A percentile compares a stretch with the other conserved stretches of the same genome.
Evolutionary conservation across 2,329 filamentous ascomycete species (phyloP).

Genomic region (Arthroderma uncinatum): DNA sequence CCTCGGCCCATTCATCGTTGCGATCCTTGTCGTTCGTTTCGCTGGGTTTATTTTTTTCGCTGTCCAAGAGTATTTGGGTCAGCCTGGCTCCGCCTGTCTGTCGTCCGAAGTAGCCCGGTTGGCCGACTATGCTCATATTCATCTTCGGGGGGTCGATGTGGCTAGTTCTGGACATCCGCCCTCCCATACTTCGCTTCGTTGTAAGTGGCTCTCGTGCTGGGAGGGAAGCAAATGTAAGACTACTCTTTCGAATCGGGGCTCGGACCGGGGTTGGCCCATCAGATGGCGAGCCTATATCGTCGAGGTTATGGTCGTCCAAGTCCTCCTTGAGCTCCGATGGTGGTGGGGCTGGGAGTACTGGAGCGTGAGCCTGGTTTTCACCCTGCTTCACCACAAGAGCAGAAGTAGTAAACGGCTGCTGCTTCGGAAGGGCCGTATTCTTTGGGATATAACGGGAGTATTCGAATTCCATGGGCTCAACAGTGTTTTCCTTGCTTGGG

Average conservation of each 20-base stretch:
- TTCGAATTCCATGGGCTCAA: constrained; percentile 26
- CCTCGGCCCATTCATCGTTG: constrained; percentile 45
- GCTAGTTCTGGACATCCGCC: constrained; percentile 61
- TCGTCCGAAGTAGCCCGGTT: constrained; percentile 62
- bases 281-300: constrained; percentile 39
- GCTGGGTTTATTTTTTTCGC: constrained; percentile 33
- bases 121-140: constrained; percentile 29
- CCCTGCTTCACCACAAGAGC: not conserved
- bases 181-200: constrained; percentile 69
- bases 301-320: constrained; percentile 25
- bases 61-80: constrained; percentile 22
- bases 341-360: not conserved
- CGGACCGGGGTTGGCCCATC: constrained; percentile 41
- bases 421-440: not conserved
- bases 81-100: constrained; percentile 52
- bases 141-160: constrained; percentile 54
- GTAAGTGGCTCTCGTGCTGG: constrained; percentile 81
- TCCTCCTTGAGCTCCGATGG: not conserved
- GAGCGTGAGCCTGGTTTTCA: not conserved
- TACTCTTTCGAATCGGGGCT: constrained; percentile 78
- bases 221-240: constrained; percentile 83
- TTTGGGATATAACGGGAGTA: constrained; percentile 14
- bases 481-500: constrained; percentile 25
- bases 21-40: constrained; percentile 38
- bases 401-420: not conserved